Conservation (phyloP, 1,284 basidiomycete genomes). For the Cryptococcus neoformans region DNA sequence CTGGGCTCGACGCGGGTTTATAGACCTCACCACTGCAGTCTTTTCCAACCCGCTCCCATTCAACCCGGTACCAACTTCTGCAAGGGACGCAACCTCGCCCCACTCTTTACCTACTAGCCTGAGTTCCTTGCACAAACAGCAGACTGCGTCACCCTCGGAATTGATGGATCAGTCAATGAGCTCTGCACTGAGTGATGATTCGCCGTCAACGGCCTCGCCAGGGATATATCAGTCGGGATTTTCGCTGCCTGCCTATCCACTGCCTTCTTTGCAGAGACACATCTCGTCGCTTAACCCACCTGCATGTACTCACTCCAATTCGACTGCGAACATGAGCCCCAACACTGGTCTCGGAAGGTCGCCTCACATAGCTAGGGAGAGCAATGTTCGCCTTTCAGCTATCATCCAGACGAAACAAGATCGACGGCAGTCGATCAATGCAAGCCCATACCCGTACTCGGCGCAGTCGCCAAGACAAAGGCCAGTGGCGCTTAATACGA, state of each 20-base stretch:
- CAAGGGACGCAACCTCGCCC: not conserved
- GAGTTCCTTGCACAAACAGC: constrained; percentile 1
- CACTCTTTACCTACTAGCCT: constrained; percentile 6
- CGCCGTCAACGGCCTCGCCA: constrained; percentile 13
- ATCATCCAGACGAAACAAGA: constrained; percentile 5
- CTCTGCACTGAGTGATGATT: constrained; percentile 6
- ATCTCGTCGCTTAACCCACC: not conserved
- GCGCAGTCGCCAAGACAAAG: not conserved
- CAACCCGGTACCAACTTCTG: not conserved
- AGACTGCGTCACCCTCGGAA: not conserved
- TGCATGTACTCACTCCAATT: not conserved
- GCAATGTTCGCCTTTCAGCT: not conserved
- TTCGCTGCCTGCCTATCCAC: not conserved
- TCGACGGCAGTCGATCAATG: not conserved
- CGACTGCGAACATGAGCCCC: not conserved
- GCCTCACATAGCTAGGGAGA: too few species aligned
- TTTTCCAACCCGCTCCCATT: not conserved
- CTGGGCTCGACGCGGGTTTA: constrained; percentile 20
- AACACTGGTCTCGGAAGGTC: too few species aligned
- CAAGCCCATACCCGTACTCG: not conserved
- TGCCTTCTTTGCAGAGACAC: not conserved
- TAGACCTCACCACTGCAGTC: constrained; percentile 10
- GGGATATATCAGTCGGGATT: constrained; percentile 16
- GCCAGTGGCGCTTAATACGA: not conserved
- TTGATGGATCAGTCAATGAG: not conserved